These are phyloP conservation scores for Pugionium cornutum DNA, from an alignment of 345 rosid species.

Conservation along the genomic window DNA sequence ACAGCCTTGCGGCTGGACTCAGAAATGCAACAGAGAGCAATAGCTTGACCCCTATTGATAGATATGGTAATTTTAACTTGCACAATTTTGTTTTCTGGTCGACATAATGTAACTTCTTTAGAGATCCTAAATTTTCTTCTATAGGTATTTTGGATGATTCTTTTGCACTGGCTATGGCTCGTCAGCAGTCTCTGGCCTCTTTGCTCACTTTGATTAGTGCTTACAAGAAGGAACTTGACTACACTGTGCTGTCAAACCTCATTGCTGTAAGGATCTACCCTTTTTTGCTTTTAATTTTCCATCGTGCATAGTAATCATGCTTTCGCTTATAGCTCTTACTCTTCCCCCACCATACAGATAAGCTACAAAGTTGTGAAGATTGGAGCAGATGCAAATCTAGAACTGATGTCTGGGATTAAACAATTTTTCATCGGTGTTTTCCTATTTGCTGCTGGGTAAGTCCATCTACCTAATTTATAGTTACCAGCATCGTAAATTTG, in stretches of 20 bases:
- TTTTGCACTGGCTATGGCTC: conserved; percentile 92
- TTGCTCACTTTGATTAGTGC: conserved; percentile 79
- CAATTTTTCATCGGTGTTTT: conserved; percentile 63
- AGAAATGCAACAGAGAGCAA: conserved; percentile 70
- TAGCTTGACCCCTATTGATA: conserved; percentile 63
- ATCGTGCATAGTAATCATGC: background rate
- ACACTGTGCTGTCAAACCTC: conserved; percentile 81
- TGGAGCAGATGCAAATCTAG: conserved; percentile 70
- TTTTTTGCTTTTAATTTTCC: conserved; percentile 23
- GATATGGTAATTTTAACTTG: conserved; percentile 59
- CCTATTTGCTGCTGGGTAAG: conserved; percentile 73
- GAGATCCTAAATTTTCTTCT: conserved; percentile 5
- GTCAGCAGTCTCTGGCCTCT: conserved; percentile 72
- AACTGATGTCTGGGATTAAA: conserved; percentile 54
- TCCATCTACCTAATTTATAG: conserved; percentile 18
- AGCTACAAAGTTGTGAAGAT: conserved; percentile 69
- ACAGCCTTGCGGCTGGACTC: conserved; percentile 74
- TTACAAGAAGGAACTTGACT: conserved; percentile 75
- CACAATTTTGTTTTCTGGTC: conserved; percentile 9
- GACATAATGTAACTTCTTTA: conserved; percentile 5
- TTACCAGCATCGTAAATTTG: background rate
- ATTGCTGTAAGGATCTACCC: conserved; percentile 56
- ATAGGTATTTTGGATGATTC: conserved; percentile 92
- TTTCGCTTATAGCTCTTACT: conserved; percentile 33
- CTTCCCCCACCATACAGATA: conserved; percentile 54